Percentiles rank a stretch among this genome's conserved stretches.
Evolutionary conservation across 1,284 basidiomycete genomes (phyloP).

Genomic region (Pseudozyma hubeiensis): DNA sequence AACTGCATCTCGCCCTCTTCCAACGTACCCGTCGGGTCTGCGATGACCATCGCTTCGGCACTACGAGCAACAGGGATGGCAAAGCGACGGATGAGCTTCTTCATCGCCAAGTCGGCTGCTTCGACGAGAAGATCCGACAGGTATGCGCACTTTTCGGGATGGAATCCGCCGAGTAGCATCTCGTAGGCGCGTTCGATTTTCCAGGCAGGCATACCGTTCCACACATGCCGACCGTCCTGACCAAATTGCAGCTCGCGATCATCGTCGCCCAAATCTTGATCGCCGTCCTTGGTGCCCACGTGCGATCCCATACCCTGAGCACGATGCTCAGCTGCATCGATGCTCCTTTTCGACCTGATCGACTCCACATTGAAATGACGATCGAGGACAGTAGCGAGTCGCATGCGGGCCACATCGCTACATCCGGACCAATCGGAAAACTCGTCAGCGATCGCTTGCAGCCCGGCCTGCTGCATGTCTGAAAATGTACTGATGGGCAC

Average conservation of each 20-base stretch:
- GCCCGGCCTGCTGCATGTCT: constrained; percentile 25
- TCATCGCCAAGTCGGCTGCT: constrained; percentile 29
- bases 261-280: constrained; percentile 14
- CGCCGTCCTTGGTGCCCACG: neutral
- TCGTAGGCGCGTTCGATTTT: constrained; percentile 57
- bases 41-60: constrained; percentile 36
- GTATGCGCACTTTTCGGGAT: constrained; percentile 30
- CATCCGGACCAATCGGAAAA: constrained; percentile 31
- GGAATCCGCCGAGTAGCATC: constrained; percentile 60
- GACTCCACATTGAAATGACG: constrained; percentile 23
- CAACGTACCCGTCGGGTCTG: constrained; percentile 48
- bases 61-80: constrained; percentile 39
- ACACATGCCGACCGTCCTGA: constrained; percentile 36
- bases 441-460: constrained; percentile 25
- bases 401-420: constrained; percentile 8
- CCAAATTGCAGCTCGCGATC: constrained; percentile 32
- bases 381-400: constrained; percentile 27
- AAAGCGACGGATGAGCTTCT: constrained; percentile 27
- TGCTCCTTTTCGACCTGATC: constrained; percentile 29
- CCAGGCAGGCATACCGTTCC: constrained; percentile 47
- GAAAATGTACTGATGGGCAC: constrained; percentile 29
- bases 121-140: constrained; percentile 36
- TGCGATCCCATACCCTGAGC: constrained; percentile 31
- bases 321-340: constrained; percentile 25
- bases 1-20: constrained; percentile 60